Evolutionary conservation across 441 rosid genomes (phyloP).

Genomic region (Erysimum cheiri): DNA sequence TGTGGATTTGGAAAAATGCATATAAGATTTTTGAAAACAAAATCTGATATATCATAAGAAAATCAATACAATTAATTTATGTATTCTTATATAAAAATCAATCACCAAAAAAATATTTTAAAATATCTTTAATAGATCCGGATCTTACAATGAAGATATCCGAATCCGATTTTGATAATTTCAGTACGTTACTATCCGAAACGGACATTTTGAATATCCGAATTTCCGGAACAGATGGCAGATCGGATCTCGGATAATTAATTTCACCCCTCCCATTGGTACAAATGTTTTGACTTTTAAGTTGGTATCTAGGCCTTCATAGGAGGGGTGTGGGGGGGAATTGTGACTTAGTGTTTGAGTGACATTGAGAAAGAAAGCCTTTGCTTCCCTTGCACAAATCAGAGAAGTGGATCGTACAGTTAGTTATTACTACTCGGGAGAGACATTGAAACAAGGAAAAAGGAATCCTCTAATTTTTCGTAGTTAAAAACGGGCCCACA

Average conservation of each 20-base stretch:
- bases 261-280: not conserved
- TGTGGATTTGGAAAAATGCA: no score
- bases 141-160: no score
- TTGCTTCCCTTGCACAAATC: not conserved
- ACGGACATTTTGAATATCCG: no score
- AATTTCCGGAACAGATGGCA: no score
- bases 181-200: no score
- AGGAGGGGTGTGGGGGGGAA: not conserved
- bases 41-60: no score
- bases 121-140: no score
- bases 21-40: no score
- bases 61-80: no score
- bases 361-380: not conserved
- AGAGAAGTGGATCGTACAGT: not conserved
- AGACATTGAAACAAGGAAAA: conserved; percentile 17
- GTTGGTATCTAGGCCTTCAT: not conserved
- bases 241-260: not conserved
- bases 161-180: no score
- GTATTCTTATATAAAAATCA: no score
- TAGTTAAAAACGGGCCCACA: conserved; percentile 35
- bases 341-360: not conserved
- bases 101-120: no score
- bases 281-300: not conserved
- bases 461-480: conserved; percentile 17
- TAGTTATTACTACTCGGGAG: not conserved